A percentile compares a stretch with the other conserved stretches of the same genome.
phyloP scores from a whole-genome alignment of 805 yeast genomes.

The Jamesozyma hellenica region DNA sequence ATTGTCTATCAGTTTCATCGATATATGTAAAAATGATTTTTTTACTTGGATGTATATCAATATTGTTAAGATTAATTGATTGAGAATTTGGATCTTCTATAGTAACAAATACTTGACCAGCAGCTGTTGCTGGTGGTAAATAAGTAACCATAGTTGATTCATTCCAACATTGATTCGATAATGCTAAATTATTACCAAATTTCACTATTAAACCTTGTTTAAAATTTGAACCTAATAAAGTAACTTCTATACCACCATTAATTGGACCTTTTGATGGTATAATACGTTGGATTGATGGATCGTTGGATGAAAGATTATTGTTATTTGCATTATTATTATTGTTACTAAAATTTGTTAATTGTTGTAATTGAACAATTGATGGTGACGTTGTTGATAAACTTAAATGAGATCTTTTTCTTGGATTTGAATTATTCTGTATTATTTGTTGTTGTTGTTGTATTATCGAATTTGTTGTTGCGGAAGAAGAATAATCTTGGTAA shows the following conservation, averaged over 20 bases:
- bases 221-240: constrained; percentile 80
- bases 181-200: constrained; percentile 72
- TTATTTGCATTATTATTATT: background rate
- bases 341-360: background rate
- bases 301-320: background rate
- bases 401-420: constrained; percentile 5
- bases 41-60: constrained; percentile 15
- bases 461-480: constrained; percentile 2
- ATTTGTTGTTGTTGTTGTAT: constrained; percentile 1
- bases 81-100: constrained; percentile 41
- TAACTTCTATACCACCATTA: constrained; percentile 93
- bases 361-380: background rate
- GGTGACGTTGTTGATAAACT: background rate
- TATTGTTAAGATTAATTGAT: background rate
- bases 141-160: constrained; percentile 88
- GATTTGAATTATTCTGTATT: background rate
- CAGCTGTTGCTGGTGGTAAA: constrained; percentile 78
- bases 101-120: constrained; percentile 90
- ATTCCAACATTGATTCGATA: constrained; percentile 93
- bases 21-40: constrained; percentile 69
- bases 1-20: constrained; percentile 90
- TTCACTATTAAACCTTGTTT: constrained; percentile 72
- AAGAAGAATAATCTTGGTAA: constrained; percentile 2
- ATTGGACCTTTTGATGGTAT: constrained; percentile 95
- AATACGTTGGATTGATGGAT: constrained; percentile 67